Evolutionary conservation across 225 moss, liverwort and hornwort species (phyloP), one percentile per base, ranked within the genome.

Genomic region (Antitrichia curtipendula): DNA sequence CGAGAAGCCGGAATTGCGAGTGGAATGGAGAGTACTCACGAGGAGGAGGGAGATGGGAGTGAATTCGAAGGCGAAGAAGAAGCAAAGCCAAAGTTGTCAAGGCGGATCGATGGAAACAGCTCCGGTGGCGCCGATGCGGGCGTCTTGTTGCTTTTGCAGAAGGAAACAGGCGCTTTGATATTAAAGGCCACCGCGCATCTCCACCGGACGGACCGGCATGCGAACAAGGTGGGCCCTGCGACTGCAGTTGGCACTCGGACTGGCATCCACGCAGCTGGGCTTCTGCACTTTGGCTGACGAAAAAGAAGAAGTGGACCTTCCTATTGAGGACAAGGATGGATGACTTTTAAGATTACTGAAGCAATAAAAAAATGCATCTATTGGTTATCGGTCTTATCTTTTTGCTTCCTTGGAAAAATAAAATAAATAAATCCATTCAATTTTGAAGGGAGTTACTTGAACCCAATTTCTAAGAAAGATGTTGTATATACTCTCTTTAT

Each of bases 351-450:
- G 24, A 24, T 8, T 70, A 4, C 8, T 13, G 25, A 4, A 40
- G 25, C n/a, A 41, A 71, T 71, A 3, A 40, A 71, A 45, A 6
- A 70, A 70, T 70, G 41, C 14, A 5, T 3, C 24, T 65, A n/a
- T 38, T 72, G 45, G 3, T 13, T 28, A n/a, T n/a, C n/a, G 18
- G 29, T 61, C 8, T 12, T 38, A 13, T 40, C 40, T 40, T 38
- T 61, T 40, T 12, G 4, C 0, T 0, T 23, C 1, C 4, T 68
- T 38, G 13, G 0, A 6, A 18, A 9, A 18, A 65, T 19, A 21
- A 59, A 59, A 54, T 50, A 14, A 54, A 54, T 19, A 32, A 34
- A 19, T 36, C 36, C 13, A 23, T 8, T 2, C 8, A 38, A 68
- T 38, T 38, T 68, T 38, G 2, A 7, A 24, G 0, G 24, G 7